Evolutionary conservation across 768 basidiomycete genomes (phyloP).

Genomic region (Dentipellis fragilis): DNA sequence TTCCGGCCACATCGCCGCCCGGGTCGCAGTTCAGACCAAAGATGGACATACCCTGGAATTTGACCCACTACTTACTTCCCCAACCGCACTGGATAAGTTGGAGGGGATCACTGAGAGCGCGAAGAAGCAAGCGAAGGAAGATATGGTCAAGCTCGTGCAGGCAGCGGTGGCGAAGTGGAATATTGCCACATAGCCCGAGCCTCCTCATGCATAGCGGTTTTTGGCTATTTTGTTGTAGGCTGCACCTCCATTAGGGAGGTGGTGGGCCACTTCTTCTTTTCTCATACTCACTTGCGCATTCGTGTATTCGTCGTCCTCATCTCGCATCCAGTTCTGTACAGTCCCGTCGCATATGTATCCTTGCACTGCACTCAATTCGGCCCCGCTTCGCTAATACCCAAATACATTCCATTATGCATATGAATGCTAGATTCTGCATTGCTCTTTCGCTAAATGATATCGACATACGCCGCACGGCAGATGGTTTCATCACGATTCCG

Average conservation of each 20-base stretch:
- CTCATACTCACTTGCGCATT: neutral
- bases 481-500: constrained; percentile 41
- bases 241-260: neutral
- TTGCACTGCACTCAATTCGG: neutral
- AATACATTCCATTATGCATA: neutral
- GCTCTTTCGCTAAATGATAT: neutral
- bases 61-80: constrained; percentile 69
- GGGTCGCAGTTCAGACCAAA: constrained; percentile 69
- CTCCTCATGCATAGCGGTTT: neutral
- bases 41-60: constrained; percentile 82
- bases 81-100: constrained; percentile 60
- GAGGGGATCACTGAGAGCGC: constrained; percentile 75
- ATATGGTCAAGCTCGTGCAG: constrained; percentile 64
- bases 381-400: neutral
- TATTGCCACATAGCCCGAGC: neutral
- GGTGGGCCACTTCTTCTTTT: neutral
- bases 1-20: constrained; percentile 33
- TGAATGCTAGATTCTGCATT: neutral
- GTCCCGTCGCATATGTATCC: neutral
- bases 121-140: constrained; percentile 72
- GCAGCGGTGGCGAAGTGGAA: constrained; percentile 74
- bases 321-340: neutral
- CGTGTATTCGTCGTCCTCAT: neutral
- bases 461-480: constrained; percentile 7
- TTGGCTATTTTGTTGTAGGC: neutral